phyloP scores from a whole-genome alignment of 495 filamentous ascomycete genomes.

The Daldinia caldariorum region DNA sequence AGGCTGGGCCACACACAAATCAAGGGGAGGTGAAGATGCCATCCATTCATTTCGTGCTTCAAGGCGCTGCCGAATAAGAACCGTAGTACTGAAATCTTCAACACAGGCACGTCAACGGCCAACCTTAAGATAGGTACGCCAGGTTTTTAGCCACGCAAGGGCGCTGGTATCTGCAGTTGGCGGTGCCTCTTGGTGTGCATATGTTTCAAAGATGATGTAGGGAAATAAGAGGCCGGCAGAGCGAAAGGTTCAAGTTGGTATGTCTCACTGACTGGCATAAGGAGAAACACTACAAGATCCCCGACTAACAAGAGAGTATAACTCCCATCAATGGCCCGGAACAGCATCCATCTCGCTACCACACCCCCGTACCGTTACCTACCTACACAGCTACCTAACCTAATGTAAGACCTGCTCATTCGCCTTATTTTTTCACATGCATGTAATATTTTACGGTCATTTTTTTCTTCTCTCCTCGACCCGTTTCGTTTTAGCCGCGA shows the following conservation, averaged over 20 bases:
- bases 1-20: neutral
- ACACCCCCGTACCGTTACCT: conserved; percentile 31
- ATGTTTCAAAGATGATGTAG: neutral
- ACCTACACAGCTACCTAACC: conserved; percentile 23
- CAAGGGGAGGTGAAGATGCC: neutral
- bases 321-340: conserved; percentile 44
- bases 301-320: too few relatives aligned
- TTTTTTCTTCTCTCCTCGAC: neutral
- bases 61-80: neutral
- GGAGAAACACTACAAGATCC: too few relatives aligned
- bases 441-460: neutral
- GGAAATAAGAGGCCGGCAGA: neutral
- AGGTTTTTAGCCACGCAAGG: neutral
- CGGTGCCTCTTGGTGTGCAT: neutral
- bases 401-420: neutral
- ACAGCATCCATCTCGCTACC: conserved; percentile 46
- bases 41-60: neutral
- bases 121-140: neutral
- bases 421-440: neutral
- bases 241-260: neutral
- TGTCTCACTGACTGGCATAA: conserved; percentile 11
- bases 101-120: neutral
- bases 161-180: neutral
- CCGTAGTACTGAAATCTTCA: neutral
- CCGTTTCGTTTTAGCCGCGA: neutral